Conservation (phyloP, 2,329 filamentous ascomycete genomes). For the Penicillium sp. region DNA sequence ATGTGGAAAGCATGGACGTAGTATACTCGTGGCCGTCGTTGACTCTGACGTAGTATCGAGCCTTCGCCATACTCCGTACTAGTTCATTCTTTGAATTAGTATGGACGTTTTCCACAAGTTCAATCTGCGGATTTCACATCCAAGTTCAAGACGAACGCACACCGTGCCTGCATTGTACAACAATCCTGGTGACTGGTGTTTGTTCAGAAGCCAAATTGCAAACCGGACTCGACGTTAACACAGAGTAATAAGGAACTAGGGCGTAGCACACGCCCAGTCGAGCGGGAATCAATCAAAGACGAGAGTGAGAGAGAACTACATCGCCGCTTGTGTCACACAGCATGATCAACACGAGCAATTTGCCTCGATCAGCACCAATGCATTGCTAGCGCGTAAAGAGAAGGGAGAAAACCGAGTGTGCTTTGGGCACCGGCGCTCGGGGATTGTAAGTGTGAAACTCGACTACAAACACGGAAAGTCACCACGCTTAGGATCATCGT, state of each 20-base stretch:
- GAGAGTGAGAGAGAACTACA: neutral
- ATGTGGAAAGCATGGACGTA: neutral
- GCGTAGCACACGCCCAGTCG: conserved; percentile 8
- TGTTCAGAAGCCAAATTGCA: conserved; percentile 2
- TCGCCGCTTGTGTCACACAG: conserved; percentile 17
- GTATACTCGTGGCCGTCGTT: neutral
- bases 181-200: neutral
- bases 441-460: neutral
- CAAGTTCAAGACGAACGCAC: neutral
- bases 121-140: neutral
- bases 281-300: conserved; percentile 4
- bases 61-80: neutral
- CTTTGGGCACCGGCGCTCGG: conserved; percentile 14
- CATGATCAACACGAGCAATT: neutral
- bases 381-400: neutral
- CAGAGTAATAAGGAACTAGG: conserved; percentile 19
- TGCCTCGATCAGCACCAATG: neutral
- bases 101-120: neutral
- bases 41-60: neutral
- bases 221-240: conserved; percentile 21
- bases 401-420: neutral
- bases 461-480: neutral
- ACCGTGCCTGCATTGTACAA: conserved; percentile 2
- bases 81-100: too few relatives aligned
- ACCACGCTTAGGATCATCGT: neutral